Evolutionary conservation across 495 filamentous ascomycete genomes (phyloP).

Genomic region (Penicillium chermesinum): DNA sequence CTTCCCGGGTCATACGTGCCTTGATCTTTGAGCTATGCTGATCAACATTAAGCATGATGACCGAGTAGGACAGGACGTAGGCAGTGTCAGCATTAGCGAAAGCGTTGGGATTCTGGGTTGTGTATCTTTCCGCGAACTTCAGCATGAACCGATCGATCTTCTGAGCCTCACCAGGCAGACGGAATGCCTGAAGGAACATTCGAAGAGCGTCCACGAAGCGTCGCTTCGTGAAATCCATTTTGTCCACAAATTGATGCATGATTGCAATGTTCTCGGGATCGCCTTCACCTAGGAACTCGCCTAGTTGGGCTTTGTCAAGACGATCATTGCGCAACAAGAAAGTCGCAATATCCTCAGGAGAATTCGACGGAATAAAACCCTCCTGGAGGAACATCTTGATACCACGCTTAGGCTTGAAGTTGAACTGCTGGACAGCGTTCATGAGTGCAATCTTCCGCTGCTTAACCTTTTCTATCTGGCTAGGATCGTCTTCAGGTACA

Average conservation of each 20-base stretch:
- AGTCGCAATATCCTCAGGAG: constrained; percentile 74
- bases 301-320: constrained; percentile 85
- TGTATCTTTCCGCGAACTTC: constrained; percentile 96
- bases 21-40: constrained; percentile 86
- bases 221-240: constrained; percentile 89
- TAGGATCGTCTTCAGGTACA: constrained; percentile 79
- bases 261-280: constrained; percentile 88
- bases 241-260: constrained; percentile 97
- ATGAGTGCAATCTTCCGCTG: constrained; percentile 86
- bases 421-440: constrained; percentile 88
- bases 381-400: constrained; percentile 77
- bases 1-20: constrained; percentile 84
- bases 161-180: constrained; percentile 91
- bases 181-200: constrained; percentile 90
- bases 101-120: constrained; percentile 89
- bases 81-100: constrained; percentile 98
- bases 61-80: constrained; percentile 92
- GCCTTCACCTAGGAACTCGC: constrained; percentile 92
- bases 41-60: constrained; percentile 96
- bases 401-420: constrained; percentile 95
- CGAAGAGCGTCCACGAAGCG: constrained; percentile 91
- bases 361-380: constrained; percentile 75
- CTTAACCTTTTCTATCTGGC: constrained; percentile 87
- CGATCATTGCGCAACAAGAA: constrained; percentile 72
- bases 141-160: constrained; percentile 99